Percentiles rank a stretch among this genome's conserved stretches.
Conservation (phyloP, 139 green algal species). For the Diplosphaera chodatii region DNA sequence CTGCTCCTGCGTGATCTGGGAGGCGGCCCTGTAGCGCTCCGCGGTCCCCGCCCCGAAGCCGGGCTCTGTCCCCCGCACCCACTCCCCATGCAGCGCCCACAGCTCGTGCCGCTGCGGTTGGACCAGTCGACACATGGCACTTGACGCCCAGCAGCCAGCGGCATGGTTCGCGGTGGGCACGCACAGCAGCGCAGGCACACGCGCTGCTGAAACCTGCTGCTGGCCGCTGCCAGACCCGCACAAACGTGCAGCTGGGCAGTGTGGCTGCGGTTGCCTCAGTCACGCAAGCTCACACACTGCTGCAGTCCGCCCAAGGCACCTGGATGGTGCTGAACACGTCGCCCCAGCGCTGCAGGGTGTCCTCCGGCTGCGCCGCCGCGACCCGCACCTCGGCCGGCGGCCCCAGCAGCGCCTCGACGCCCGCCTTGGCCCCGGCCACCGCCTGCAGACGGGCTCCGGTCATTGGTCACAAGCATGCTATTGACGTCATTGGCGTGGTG, state of each 20-base stretch:
- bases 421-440: background rate
- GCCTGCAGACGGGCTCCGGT: slow-evolving; percentile 13
- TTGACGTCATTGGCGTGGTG: too few relatives aligned
- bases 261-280: too few relatives aligned
- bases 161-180: too few relatives aligned
- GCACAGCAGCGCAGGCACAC: too few relatives aligned
- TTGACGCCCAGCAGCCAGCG: too few relatives aligned
- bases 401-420: slow-evolving; percentile 33
- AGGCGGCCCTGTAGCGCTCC: slow-evolving; percentile 76
- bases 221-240: too few relatives aligned
- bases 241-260: too few relatives aligned
- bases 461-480: too few relatives aligned
- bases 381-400: slow-evolving; percentile 38
- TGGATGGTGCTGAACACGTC: slow-evolving; percentile 60
- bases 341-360: slow-evolving; percentile 52
- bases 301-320: too few relatives aligned
- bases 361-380: slow-evolving; percentile 24
- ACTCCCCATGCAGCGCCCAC: slow-evolving; percentile 69
- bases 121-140: too few relatives aligned
- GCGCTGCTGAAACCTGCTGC: too few relatives aligned
- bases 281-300: too few relatives aligned
- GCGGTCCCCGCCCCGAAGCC: slow-evolving; percentile 68
- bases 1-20: slow-evolving; percentile 43
- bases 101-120: slow-evolving; percentile 55
- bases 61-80: slow-evolving; percentile 52